Conservation (phyloP, 345 rosid genomes). For the Corchorus capsularis region DNA sequence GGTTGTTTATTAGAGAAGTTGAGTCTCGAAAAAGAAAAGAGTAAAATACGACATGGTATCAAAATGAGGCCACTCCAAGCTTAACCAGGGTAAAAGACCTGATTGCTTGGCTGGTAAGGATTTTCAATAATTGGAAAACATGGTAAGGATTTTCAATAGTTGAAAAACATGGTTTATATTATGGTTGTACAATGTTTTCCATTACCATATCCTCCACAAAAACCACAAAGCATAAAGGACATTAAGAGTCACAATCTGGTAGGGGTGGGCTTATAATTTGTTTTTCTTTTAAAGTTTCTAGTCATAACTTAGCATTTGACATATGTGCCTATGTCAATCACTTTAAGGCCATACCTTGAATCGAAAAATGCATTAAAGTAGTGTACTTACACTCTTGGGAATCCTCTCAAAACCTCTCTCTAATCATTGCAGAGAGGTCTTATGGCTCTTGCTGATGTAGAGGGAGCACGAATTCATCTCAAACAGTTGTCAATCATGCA, state of each 20-base stretch:
- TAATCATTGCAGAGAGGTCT: slow-evolving; percentile 70
- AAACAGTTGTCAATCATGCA: slow-evolving; percentile 73
- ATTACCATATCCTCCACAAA: neutral
- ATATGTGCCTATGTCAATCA: neutral
- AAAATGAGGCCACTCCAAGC: neutral
- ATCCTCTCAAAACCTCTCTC: neutral
- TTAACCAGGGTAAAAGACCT: neutral
- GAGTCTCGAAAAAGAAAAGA: neutral
- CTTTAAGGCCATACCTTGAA: neutral
- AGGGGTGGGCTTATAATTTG: neutral
- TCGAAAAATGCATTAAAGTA: neutral
- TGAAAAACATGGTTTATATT: neutral
- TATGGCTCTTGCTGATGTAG: slow-evolving; percentile 95
- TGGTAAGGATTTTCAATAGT: neutral
- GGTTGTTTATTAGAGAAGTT: neutral
- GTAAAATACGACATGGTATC: neutral
- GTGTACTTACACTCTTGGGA: neutral
- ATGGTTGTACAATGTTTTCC: neutral
- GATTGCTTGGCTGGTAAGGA: neutral
- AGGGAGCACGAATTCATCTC: slow-evolving; percentile 90
- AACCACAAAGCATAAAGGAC: neutral
- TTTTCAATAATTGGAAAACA: neutral
- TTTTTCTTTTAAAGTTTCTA: neutral
- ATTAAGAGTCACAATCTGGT: neutral
- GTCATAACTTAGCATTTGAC: neutral